phyloP scores from a whole-genome alignment of 2,329 filamentous ascomycete genomes.

The Stagonosporopsis chrysanthemi region DNA sequence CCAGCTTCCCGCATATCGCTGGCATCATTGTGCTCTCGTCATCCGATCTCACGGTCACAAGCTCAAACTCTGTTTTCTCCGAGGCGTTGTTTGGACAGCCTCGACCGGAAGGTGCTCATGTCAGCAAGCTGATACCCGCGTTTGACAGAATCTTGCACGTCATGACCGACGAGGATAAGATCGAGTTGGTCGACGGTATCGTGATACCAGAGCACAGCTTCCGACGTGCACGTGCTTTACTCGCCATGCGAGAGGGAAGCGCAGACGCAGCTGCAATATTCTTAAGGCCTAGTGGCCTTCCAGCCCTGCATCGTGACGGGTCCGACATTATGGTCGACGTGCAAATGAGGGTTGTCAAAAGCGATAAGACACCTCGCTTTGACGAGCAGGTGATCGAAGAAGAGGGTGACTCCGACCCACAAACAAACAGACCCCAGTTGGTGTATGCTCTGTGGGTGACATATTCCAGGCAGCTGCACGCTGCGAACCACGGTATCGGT shows the following conservation, averaged over 20 bases:
- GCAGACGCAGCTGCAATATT: slow-evolving; percentile 79
- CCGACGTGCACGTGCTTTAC: slow-evolving; percentile 82
- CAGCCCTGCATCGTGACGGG: slow-evolving; percentile 87
- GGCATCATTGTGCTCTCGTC: slow-evolving; percentile 94
- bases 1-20: slow-evolving; percentile 95
- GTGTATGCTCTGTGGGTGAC: slow-evolving; percentile 98
- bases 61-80: slow-evolving; percentile 94
- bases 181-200: slow-evolving; percentile 88
- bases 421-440: slow-evolving; percentile 68
- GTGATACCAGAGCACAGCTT: slow-evolving; percentile 97
- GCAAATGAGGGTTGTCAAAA: slow-evolving; percentile 95
- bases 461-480: slow-evolving; percentile 91
- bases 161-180: slow-evolving; percentile 84
- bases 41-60: slow-evolving; percentile 78
- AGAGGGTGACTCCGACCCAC: slow-evolving; percentile 54
- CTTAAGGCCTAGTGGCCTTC: slow-evolving; percentile 81
- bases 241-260: slow-evolving; percentile 83
- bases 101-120: slow-evolving; percentile 78
- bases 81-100: slow-evolving; percentile 90
- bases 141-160: slow-evolving; percentile 86
- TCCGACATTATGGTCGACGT: slow-evolving; percentile 92
- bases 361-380: slow-evolving; percentile 63
- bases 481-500: slow-evolving; percentile 68
- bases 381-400: slow-evolving; percentile 72
- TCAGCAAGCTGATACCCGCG: slow-evolving; percentile 81